A percentile compares a stretch with the other conserved stretches of the same genome.
These are phyloP conservation scores for Suillus subaureus DNA, from an alignment of 768 basidiomycete species.

Conservation along the genomic window DNA sequence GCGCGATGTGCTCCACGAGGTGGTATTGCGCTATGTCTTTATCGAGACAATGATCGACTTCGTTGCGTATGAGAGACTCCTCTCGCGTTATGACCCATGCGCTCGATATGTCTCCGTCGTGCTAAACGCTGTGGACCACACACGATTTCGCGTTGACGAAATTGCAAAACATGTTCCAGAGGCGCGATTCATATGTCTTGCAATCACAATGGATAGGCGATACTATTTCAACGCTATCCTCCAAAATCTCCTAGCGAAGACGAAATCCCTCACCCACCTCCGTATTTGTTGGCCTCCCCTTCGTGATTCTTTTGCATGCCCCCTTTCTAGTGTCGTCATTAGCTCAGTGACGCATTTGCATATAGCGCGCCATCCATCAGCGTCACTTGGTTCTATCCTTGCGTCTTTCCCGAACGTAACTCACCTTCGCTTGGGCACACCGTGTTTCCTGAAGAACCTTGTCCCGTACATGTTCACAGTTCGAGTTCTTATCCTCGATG, in stretches of 20 bases:
- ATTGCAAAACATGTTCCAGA: conserved; percentile 7
- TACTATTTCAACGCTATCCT: conserved; percentile 5
- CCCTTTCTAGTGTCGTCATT: not conserved
- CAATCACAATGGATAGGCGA: conserved; percentile 5
- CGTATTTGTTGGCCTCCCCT: conserved; percentile 11
- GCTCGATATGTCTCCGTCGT: conserved; percentile 1
- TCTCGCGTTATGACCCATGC: conserved; percentile 3
- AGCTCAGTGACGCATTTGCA: conserved; percentile 9
- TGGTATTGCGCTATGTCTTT: conserved; percentile 8
- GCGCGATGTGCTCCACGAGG: conserved; percentile 9
- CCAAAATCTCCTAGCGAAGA: conserved; percentile 6
- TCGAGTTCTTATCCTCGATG: conserved; percentile 12
- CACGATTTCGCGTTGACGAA: not conserved
- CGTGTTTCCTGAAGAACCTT: conserved; percentile 13
- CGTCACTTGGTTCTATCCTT: conserved; percentile 10
- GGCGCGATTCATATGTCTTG: conserved; percentile 4
- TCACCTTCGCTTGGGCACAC: conserved; percentile 10
- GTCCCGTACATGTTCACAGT: conserved; percentile 8
- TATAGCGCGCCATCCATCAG: conserved; percentile 9
- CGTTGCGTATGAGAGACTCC: not conserved
- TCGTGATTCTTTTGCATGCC: conserved; percentile 4
- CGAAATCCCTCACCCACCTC: conserved; percentile 7
- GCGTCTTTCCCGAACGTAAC: conserved; percentile 11
- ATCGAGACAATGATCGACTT: conserved; percentile 4
- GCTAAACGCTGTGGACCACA: conserved; percentile 1